phyloP scores from a whole-genome alignment of 257 asterid species.

The Apocynum venetum region DNA sequence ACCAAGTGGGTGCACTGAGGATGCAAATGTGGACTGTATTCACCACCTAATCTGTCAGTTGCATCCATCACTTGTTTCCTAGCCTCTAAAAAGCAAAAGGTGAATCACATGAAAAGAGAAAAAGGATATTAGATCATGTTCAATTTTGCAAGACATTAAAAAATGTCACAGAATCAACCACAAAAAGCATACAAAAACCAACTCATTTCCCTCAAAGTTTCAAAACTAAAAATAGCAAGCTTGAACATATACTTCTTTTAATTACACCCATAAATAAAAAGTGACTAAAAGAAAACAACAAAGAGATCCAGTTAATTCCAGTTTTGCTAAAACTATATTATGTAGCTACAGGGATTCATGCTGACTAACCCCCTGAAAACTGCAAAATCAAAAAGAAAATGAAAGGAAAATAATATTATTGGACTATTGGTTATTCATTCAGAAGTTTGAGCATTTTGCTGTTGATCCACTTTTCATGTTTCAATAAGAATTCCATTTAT shows the following conservation, averaged over 20 bases:
- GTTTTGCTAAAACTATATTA: background rate
- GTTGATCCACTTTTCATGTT: background rate
- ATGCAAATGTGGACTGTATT: slow-evolving; percentile 89
- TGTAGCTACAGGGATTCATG: background rate
- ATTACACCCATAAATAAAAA: background rate
- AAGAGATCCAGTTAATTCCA: background rate
- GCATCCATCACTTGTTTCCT: slow-evolving; percentile 98
- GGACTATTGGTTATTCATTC: background rate
- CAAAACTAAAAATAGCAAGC: background rate
- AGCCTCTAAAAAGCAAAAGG: slow-evolving; percentile 46
- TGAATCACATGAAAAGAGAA: background rate
- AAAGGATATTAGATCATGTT: background rate
- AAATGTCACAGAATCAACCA: background rate
- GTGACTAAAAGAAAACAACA: background rate
- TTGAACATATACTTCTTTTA: background rate
- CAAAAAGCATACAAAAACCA: slow-evolving; percentile 1
- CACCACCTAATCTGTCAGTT: slow-evolving; percentile 87
- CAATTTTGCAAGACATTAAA: background rate
- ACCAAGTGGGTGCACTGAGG: slow-evolving; percentile 97
- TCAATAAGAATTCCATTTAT: background rate
- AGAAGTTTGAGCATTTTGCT: background rate
- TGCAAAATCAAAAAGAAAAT: background rate
- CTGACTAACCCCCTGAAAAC: background rate
- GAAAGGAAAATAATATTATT: background rate
- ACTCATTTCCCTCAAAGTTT: background rate